These are phyloP conservation scores for Fraxinus nigra DNA, from an alignment of 305 asterid genomes.

Conservation along the genomic window DNA sequence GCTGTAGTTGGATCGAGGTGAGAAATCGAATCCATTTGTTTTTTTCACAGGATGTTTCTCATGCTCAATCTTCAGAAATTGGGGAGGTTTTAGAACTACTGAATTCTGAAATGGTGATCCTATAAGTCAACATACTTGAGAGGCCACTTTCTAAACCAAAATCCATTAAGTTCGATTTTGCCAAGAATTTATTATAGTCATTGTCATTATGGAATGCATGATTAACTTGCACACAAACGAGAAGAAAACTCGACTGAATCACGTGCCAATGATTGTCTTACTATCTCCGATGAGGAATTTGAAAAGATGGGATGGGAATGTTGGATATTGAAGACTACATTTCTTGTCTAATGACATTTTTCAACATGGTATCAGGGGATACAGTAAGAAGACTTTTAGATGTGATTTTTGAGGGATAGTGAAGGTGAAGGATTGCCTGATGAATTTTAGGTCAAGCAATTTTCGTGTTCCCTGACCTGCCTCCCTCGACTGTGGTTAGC, in stretches of 20 bases:
- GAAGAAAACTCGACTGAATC: not conserved
- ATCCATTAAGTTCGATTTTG: not conserved
- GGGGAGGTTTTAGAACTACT: constrained; percentile 44
- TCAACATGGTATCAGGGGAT: not conserved
- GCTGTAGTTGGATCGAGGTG: constrained; percentile 80
- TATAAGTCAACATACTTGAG: not conserved
- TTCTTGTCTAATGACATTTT: not conserved
- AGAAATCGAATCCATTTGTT: constrained; percentile 47
- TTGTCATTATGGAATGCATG: not conserved
- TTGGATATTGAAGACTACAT: not conserved
- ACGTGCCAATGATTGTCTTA: not conserved
- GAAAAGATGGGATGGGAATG: not conserved
- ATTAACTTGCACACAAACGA: not conserved
- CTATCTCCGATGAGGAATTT: not conserved
- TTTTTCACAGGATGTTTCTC: constrained; percentile 62
- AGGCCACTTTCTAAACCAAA: not conserved
- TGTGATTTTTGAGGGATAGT: not conserved
- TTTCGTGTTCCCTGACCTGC: not conserved
- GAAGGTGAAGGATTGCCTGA: not conserved
- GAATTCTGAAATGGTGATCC: constrained; percentile 39
- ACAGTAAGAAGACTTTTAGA: not conserved
- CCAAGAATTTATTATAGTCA: not conserved
- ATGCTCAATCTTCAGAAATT: constrained; percentile 34
- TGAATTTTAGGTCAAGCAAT: not conserved
- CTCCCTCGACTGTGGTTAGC: not conserved